Conservation (phyloP, 495 filamentous ascomycete genomes). For the Hyaloscypha bicolor region DNA sequence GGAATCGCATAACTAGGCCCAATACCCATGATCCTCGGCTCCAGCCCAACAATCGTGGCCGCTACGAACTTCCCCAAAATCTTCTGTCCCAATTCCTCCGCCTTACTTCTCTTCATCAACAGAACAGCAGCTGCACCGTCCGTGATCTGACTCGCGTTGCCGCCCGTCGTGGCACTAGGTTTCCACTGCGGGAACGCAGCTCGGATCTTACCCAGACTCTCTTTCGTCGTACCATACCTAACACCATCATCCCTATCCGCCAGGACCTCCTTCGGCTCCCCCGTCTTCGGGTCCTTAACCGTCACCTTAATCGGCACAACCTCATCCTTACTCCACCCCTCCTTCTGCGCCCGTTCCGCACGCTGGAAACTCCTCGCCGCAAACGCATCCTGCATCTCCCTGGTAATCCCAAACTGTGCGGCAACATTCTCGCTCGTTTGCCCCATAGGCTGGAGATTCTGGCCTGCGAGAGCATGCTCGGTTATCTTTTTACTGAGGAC, state of each 20-base stretch:
- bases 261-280: constrained; percentile 71
- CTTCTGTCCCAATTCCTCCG: constrained; percentile 81
- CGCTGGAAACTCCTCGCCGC: constrained; percentile 82
- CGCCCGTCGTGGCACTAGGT: constrained; percentile 83
- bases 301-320: constrained; percentile 81
- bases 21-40: constrained; percentile 96
- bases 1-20: constrained; percentile 91
- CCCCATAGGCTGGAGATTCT: constrained; percentile 92
- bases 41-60: constrained; percentile 83
- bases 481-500: constrained; percentile 57
- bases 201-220: constrained; percentile 79
- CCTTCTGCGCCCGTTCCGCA: constrained; percentile 88
- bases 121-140: constrained; percentile 89
- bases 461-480: constrained; percentile 66
- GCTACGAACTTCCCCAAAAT: constrained; percentile 94
- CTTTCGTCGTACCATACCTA: constrained; percentile 83
- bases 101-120: constrained; percentile 90
- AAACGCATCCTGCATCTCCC: constrained; percentile 79
- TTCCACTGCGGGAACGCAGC: constrained; percentile 78
- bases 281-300: constrained; percentile 80
- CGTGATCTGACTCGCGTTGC: constrained; percentile 92
- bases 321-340: constrained; percentile 91
- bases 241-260: constrained; percentile 86
- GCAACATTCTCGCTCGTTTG: constrained; percentile 97
- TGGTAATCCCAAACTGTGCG: constrained; percentile 78